Percentiles rank a stretch among this genome's conserved stretches.
Evolutionary conservation across 2,329 filamentous ascomycete genomes (phyloP).

Genomic region (Cladosporium sp.): DNA sequence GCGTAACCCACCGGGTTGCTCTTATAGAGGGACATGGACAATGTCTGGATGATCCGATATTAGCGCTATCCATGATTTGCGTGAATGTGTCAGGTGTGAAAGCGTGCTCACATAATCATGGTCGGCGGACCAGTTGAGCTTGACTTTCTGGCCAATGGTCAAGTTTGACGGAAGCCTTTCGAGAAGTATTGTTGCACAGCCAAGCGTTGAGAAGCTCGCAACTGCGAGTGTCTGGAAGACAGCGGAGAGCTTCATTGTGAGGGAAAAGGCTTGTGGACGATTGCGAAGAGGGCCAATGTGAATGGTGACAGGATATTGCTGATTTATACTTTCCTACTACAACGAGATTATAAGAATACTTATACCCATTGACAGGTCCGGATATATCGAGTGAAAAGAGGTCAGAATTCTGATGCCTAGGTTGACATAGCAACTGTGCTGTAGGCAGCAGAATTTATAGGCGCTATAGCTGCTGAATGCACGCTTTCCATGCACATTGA

Average conservation of each 20-base stretch:
- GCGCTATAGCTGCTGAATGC: not conserved
- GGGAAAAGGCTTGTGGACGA: not conserved
- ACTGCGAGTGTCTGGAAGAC: not conserved
- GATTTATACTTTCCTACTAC: not conserved
- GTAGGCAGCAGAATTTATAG: not conserved
- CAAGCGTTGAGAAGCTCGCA: not conserved
- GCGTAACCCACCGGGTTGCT: not conserved
- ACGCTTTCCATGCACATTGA: not conserved
- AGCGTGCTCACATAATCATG: conserved; percentile 1
- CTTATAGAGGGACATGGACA: not conserved
- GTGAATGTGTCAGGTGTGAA: not conserved
- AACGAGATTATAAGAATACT: not conserved
- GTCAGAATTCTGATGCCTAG: conserved; percentile 4
- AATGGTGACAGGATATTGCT: not conserved
- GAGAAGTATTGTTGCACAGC: not conserved
- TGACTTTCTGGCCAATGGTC: not conserved
- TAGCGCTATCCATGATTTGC: not conserved
- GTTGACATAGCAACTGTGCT: conserved; percentile 1
- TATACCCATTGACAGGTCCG: not conserved
- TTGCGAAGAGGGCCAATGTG: not conserved
- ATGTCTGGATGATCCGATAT: not conserved
- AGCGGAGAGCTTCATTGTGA: not conserved
- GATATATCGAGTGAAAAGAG: not conserved
- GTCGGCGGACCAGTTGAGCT: not conserved
- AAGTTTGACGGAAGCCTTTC: not conserved